A percentile compares a stretch with the other conserved stretches of the same genome.
Evolutionary conservation across 2,329 filamentous ascomycete species (phyloP).

Genomic region (Fusarium sp.): DNA sequence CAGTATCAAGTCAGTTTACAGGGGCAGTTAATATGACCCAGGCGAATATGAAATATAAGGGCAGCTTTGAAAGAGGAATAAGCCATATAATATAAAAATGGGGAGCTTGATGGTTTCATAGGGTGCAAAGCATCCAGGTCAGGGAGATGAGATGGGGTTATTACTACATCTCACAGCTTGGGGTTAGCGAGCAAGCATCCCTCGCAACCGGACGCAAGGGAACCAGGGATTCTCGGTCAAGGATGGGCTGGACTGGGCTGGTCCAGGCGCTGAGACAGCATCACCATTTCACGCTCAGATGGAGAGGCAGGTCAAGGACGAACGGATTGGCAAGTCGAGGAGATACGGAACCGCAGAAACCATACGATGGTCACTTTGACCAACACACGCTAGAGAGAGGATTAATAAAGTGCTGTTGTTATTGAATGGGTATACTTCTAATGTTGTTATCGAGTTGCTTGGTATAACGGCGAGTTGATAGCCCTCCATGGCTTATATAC

Average conservation of each 20-base stretch:
- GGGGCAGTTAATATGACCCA: too few species aligned
- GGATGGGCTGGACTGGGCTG: neutral
- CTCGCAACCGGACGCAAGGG: neutral
- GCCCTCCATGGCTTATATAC: neutral
- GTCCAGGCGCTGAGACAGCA: neutral
- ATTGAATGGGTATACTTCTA: neutral
- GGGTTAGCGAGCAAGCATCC: neutral
- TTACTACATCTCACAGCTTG: too few species aligned
- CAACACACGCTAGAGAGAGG: neutral
- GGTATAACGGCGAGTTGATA: neutral
- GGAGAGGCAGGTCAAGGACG: neutral
- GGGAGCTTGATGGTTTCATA: too few species aligned
- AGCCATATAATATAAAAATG: too few species aligned
- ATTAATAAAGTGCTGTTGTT: neutral
- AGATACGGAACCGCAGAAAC: neutral
- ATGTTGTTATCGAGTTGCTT: neutral
- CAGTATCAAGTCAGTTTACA: neutral
- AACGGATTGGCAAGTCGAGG: constrained; percentile 2
- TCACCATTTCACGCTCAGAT: neutral
- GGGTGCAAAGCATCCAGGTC: too few species aligned
- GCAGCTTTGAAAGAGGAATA: too few species aligned
- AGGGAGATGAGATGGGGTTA: too few species aligned
- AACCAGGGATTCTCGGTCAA: neutral
- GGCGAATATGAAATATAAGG: too few species aligned
- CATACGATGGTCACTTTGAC: neutral